Conservation (phyloP, 2,329 filamentous ascomycete species). For the Colletotrichum eleusines region DNA sequence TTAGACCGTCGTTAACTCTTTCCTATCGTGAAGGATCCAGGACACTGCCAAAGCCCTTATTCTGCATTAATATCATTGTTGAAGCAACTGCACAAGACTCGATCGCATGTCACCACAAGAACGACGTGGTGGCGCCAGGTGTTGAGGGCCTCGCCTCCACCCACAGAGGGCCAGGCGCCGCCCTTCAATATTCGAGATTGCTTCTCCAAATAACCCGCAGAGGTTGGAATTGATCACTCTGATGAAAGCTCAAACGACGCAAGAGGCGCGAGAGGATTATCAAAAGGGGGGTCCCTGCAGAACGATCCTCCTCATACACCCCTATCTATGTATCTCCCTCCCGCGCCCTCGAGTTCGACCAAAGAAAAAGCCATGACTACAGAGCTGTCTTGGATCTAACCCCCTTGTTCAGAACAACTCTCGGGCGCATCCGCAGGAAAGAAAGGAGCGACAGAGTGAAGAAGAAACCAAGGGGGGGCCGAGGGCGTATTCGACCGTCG, state of each 20-base stretch:
- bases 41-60: background rate
- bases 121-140: background rate
- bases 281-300: conserved; percentile 4
- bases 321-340: background rate
- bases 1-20: background rate
- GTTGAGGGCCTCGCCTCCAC: background rate
- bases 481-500: conserved; percentile 12
- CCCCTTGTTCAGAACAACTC: conserved; percentile 19
- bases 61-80: background rate
- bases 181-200: background rate
- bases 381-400: background rate
- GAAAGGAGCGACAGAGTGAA: conserved; percentile 5
- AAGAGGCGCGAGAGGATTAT: background rate
- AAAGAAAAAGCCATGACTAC: background rate
- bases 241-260: background rate
- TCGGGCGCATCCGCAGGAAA: conserved; percentile 25
- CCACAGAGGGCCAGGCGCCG: no score
- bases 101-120: conserved; percentile 24
- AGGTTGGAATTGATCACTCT: background rate
- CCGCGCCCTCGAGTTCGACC: background rate
- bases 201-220: conserved; percentile 9
- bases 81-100: conserved; percentile 15
- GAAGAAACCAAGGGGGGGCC: conserved; percentile 1
- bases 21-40: background rate
- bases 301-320: background rate